These are phyloP conservation scores for Groenewaldozyma sp. DNA, from an alignment of 1,139 yeast genomes.

Conservation along the genomic window DNA sequence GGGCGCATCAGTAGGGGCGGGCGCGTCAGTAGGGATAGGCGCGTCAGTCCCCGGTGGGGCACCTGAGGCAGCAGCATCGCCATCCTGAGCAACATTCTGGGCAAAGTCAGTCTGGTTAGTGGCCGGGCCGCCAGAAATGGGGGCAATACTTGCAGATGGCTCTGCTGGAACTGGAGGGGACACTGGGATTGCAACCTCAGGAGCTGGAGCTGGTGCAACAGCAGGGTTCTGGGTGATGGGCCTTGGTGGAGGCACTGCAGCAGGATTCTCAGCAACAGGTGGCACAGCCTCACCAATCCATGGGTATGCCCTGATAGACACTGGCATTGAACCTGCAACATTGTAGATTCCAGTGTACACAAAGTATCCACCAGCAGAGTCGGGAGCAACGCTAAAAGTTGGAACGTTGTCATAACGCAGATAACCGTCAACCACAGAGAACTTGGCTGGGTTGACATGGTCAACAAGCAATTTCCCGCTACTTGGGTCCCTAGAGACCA, in stretches of 20 bases:
- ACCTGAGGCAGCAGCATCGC: slow-evolving; percentile 5
- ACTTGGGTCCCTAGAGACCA: slow-evolving; percentile 2
- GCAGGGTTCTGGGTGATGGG: background rate
- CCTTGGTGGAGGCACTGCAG: slow-evolving; percentile 1
- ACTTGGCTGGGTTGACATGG: slow-evolving; percentile 6
- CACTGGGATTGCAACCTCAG: background rate
- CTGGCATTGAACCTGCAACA: slow-evolving; percentile 11
- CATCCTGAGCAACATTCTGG: background rate
- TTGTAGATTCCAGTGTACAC: slow-evolving; percentile 10
- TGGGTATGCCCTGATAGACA: slow-evolving; percentile 6
- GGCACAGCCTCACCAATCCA: background rate
- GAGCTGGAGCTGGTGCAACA: background rate
- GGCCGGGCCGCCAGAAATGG: background rate
- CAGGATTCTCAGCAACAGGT: slow-evolving; percentile 4
- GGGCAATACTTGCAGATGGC: background rate
- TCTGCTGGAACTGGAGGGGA: background rate
- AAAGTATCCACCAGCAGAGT: slow-evolving; percentile 10
- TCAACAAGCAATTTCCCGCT: slow-evolving; percentile 5
- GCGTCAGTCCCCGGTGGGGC: slow-evolving; percentile 4
- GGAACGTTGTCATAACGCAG: slow-evolving; percentile 11
- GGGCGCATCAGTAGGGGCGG: slow-evolving; percentile 1
- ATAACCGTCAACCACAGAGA: slow-evolving; percentile 6
- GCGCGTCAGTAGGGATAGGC: slow-evolving; percentile 1
- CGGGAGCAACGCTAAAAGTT: slow-evolving; percentile 14
- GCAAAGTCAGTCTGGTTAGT: background rate